Base-by-base conservation (phyloP, 2,329 filamentous ascomycete species). In the Fusarium veterinarium region DNA sequence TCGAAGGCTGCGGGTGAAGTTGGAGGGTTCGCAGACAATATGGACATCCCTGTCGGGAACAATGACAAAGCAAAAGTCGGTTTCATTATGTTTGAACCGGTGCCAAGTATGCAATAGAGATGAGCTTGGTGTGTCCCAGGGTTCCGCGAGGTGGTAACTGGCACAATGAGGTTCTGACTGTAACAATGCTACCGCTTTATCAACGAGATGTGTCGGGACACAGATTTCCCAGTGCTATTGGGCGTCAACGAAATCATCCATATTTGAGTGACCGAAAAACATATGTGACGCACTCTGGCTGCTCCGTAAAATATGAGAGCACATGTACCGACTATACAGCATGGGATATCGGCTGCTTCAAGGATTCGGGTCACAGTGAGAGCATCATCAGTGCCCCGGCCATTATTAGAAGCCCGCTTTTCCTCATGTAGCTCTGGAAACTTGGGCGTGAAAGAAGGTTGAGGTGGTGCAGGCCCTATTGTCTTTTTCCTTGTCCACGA, bases 371-470 rank as follows among this genome's bases (percentile, higher is more conserved):
- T 38, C 16, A 64, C 37, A 12, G 56, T 1, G 40, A 60, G 61
- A 52, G 45, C 44, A 6, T 64, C 61, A 28, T 51, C 44, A 23
- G 61, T 64, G 33, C 61, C 61, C 0, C 0, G 61, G 14, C 55
- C 61, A 0, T 40, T 40, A 1, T 59, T 49, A 10, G 55, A 64
- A n/a, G 61, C 61, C 3, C 23, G 30, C 30, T 57, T 23, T 23
- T 23, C 23, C 23, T 23, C 23, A 23, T 23, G 23, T 23, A 23
- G 23, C 4, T 23, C 23, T 23, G 23, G 23, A 23, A 25, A 23
- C 23, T 25, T 19, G 0, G n/a, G 12, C 1, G 31, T 52, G 23
- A 37, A 25, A 0, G 0, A 16, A 0, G 1, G 13, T 9, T 0
- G 31, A n/a, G 49, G 49, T 0, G 17, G 9, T 1, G 0, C 2